A percentile compares a stretch with the other conserved stretches of the same genome.
These are phyloP conservation scores for Cystobasidium ongulense DNA, from an alignment of 768 basidiomycete species.

Conservation along the genomic window DNA sequence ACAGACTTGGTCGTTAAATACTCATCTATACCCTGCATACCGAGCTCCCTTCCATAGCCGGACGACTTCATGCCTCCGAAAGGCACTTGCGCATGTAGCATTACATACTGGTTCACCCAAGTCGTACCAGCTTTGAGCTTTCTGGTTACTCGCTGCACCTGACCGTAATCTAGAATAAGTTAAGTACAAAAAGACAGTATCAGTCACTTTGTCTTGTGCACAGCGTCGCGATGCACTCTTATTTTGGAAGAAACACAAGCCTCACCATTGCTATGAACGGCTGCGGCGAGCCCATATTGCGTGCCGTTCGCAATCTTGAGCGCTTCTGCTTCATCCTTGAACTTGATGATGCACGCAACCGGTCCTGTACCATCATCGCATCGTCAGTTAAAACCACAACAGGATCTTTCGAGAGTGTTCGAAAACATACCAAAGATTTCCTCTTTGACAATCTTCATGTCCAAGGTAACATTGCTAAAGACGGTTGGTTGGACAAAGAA, in stretches of 20 bases:
- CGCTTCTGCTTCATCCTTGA: conserved; percentile 79
- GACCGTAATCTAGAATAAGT: conserved; percentile 56
- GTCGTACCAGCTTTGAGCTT: conserved; percentile 87
- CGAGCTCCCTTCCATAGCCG: conserved; percentile 77
- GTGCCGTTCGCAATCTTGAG: conserved; percentile 78
- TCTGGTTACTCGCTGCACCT: conserved; percentile 80
- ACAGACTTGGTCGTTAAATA: conserved; percentile 49
- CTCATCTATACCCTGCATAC: conserved; percentile 45
- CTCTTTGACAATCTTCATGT: conserved; percentile 81
- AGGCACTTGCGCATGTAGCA: conserved; percentile 76
- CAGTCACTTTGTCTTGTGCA: neutral
- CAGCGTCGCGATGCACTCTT: neutral
- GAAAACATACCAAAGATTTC: conserved; percentile 49
- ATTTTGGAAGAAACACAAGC: conserved; percentile 17
- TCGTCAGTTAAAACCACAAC: conserved; percentile 33
- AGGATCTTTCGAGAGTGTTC: conserved; percentile 36
- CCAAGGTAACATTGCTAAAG: conserved; percentile 63
- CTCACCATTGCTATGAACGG: conserved; percentile 69
- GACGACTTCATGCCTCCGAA: conserved; percentile 94
- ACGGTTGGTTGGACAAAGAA: conserved; percentile 88
- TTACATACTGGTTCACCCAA: conserved; percentile 86
- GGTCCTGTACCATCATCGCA: conserved; percentile 66
- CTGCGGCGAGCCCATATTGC: conserved; percentile 82
- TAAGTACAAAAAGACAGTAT: neutral
- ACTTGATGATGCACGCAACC: conserved; percentile 68